Evolutionary conservation across 345 rosid species (phyloP), one percentile per base, ranked within the genome.

Genomic region (Cardamine chenopodiifolia): DNA sequence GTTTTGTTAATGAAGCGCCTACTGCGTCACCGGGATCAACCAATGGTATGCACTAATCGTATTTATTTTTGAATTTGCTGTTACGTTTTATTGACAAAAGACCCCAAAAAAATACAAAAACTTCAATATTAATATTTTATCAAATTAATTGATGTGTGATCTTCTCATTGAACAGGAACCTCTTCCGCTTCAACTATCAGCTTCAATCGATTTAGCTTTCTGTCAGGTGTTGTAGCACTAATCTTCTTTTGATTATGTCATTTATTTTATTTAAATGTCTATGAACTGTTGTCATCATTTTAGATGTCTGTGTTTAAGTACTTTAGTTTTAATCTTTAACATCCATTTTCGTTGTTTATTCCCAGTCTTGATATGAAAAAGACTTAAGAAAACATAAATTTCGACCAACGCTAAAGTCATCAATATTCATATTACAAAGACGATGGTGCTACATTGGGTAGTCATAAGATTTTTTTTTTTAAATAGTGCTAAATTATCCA

Each of bases 11-110:
- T 68, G 74, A 44, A 69, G 79, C 60, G 18, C 70, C 75, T 7
- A 11, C 34, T 54, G 14, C 44, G 13, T 19, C 75, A 13, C 59
- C 58, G 1, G 61, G 34, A 74, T 9, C 73, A 8, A 40, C 42
- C 59, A 45, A 48, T 9, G 79, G 79, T 76, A 69, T 62, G 59
- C 44, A 17, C 39, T 45, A 47, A 64, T n/a, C 44, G 0, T 74
- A 18, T 26, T 29, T 45, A 12, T 12, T 45, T 15, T 29, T 31
- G 3, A 7, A 7, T 29, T 34, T 57, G 59, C 3, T 32, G 25
- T 74, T 65, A 45, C 22, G 14, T 45, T 8, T 29, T 25, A 17
- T 12, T 35, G 2, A 34, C 15, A 7, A 29, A 45, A 10, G 4
- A 7, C 22, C 10, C 4, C 3, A 32, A 11, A n/a, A 15, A 26